Conservation (phyloP, 345 rosid genomes). For the Luvunga scandens region DNA sequence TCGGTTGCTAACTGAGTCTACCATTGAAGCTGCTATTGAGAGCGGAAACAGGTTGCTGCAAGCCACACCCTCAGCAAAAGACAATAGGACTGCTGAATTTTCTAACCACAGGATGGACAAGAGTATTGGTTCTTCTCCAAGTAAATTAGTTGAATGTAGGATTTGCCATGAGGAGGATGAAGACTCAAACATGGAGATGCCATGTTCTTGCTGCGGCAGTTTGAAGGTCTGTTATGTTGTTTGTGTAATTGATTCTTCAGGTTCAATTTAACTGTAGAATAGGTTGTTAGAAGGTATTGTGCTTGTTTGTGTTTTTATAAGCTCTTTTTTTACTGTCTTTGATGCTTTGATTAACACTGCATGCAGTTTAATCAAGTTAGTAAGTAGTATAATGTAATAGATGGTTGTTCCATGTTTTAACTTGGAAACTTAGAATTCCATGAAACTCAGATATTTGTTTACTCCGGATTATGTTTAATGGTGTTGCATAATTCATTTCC, state of each 20-base stretch:
- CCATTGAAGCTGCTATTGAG: slow-evolving; percentile 39
- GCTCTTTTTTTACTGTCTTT: background rate
- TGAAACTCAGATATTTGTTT: too few species aligned
- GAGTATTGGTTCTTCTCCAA: slow-evolving; percentile 31
- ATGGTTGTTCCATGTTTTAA: too few species aligned
- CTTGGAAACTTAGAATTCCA: too few species aligned
- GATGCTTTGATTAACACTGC: background rate
- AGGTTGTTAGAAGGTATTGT: background rate
- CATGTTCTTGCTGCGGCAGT: slow-evolving; percentile 85
- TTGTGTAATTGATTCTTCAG: background rate
- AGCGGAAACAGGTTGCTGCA: slow-evolving; percentile 19
- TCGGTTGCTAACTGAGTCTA: slow-evolving; percentile 49
- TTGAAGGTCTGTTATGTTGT: slow-evolving; percentile 54
- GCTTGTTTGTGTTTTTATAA: background rate
- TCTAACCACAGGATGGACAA: slow-evolving; percentile 32
- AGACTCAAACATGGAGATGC: slow-evolving; percentile 67
- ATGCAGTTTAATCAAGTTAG: background rate
- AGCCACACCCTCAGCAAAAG: slow-evolving; percentile 15
- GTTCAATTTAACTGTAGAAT: background rate
- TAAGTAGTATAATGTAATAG: background rate
- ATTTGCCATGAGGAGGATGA: slow-evolving; percentile 94
- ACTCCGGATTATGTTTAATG: too few species aligned
- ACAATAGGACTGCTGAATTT: slow-evolving; percentile 24
- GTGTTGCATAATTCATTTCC: background rate
- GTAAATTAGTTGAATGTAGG: slow-evolving; percentile 57